Percentiles rank a stretch among this genome's conserved stretches.
These are phyloP conservation scores for Aspergillus fumigatiaffinis DNA, from an alignment of 2,329 filamentous ascomycete species.

Conservation along the genomic window DNA sequence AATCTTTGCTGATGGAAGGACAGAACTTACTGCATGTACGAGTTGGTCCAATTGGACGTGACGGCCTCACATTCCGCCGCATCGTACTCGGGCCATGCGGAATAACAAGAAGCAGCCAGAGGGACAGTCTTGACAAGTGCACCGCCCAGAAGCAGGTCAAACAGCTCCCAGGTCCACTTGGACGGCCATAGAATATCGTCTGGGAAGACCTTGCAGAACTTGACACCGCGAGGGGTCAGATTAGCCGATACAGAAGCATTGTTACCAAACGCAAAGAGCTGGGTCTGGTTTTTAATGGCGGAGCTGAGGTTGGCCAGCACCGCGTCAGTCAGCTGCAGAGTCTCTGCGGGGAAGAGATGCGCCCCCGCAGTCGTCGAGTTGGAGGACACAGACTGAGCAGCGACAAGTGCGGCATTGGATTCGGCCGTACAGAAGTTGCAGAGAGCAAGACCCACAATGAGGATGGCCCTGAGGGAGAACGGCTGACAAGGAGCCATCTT, in stretches of 20 bases:
- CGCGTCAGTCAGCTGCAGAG: slow-evolving; percentile 22
- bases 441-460: slow-evolving; percentile 14
- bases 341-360: slow-evolving; percentile 22
- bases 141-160: slow-evolving; percentile 20
- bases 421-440: slow-evolving; percentile 9
- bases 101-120: slow-evolving; percentile 24
- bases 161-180: slow-evolving; percentile 16
- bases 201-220: slow-evolving; percentile 24
- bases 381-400: slow-evolving; percentile 5
- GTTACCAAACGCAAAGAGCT: slow-evolving; percentile 21
- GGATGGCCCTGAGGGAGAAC: slow-evolving; percentile 8
- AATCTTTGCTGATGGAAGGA: too few species aligned
- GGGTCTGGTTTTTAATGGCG: slow-evolving; percentile 7
- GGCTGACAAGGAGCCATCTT: neutral
- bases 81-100: slow-evolving; percentile 22
- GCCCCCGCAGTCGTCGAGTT: slow-evolving; percentile 11
- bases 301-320: slow-evolving; percentile 20
- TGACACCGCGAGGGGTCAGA: neutral
- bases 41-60: slow-evolving; percentile 20
- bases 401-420: slow-evolving; percentile 4
- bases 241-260: neutral
- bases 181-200: slow-evolving; percentile 23
- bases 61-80: slow-evolving; percentile 15
- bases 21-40: slow-evolving; percentile 22
- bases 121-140: slow-evolving; percentile 26